Evolutionary conservation across 2,329 filamentous ascomycete genomes (phyloP).

Genomic region (Tolypocladium sp.): DNA sequence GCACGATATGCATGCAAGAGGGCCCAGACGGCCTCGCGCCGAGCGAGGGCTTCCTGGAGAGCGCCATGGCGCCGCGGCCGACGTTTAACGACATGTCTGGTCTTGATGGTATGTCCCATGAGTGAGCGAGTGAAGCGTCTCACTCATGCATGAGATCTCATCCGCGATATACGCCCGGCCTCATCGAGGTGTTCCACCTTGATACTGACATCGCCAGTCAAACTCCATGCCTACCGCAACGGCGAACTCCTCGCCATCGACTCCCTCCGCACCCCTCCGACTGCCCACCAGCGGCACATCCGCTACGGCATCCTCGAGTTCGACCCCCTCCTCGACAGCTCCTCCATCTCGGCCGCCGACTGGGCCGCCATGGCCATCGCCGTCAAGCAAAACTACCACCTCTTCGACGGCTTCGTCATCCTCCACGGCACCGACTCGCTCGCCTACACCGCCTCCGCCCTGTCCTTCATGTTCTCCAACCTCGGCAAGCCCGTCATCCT

Average conservation of each 20-base stretch:
- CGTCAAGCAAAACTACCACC: conserved; percentile 76
- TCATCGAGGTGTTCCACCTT: conserved; percentile 2
- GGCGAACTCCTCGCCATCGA: conserved; percentile 44
- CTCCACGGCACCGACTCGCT: conserved; percentile 87
- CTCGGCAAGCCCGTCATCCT: conserved; percentile 86
- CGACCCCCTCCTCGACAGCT: conserved; percentile 75
- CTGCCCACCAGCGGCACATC: conserved; percentile 70
- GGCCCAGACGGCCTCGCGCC: conserved; percentile 74
- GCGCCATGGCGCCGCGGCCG: conserved; percentile 71
- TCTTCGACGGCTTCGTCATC: conserved; percentile 86
- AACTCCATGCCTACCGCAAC: conserved; percentile 41
- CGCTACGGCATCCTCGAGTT: conserved; percentile 83
- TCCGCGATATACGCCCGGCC: neutral
- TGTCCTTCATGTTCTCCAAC: conserved; percentile 89
- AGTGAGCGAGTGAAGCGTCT: neutral
- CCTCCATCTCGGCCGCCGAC: conserved; percentile 76
- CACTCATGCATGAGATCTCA: neutral
- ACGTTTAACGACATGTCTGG: conserved; percentile 66
- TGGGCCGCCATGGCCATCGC: conserved; percentile 78
- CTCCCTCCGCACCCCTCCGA: conserved; percentile 70
- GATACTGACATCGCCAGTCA: conserved; percentile 21
- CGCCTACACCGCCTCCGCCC: conserved; percentile 78
- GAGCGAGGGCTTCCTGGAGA: conserved; percentile 69
- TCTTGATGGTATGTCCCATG: conserved; percentile 4
- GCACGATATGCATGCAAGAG: conserved; percentile 84